Evolutionary conservation across 768 basidiomycete species (phyloP).

Genomic region (Baorangia bicolor): DNA sequence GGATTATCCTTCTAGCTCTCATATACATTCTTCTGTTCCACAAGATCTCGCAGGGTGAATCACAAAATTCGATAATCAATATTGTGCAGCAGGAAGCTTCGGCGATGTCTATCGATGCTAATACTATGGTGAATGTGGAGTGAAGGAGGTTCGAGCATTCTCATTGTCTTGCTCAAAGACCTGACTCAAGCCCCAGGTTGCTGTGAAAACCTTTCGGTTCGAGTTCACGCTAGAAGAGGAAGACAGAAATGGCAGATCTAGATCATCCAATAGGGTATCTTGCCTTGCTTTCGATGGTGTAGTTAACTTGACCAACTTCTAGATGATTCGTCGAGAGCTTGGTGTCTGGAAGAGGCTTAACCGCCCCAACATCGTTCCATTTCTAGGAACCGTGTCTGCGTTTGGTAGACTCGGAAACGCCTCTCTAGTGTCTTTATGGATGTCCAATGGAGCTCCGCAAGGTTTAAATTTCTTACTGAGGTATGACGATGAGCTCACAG

Average conservation of each 20-base stretch:
- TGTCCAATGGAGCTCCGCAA: slow-evolving; percentile 9
- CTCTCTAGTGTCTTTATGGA: slow-evolving; percentile 11
- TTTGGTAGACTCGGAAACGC: slow-evolving; percentile 6
- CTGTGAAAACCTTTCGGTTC: slow-evolving; percentile 12
- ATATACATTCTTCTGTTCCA: not conserved
- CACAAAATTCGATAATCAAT: not conserved
- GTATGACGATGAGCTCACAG: not conserved
- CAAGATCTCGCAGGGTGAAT: slow-evolving; percentile 6
- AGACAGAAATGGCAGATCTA: not conserved
- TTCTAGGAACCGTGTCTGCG: slow-evolving; percentile 5
- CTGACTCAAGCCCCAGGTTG: not conserved
- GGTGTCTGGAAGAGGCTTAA: slow-evolving; percentile 9
- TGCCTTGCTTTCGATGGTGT: not conserved
- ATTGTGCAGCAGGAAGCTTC: slow-evolving; percentile 3
- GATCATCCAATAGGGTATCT: slow-evolving; percentile 1
- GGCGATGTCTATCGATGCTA: slow-evolving; percentile 6
- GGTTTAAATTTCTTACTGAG: slow-evolving; percentile 2
- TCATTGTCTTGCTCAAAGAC: not conserved
- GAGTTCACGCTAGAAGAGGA: not conserved
- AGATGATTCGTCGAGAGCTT: slow-evolving; percentile 16
- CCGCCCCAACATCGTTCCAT: slow-evolving; percentile 14
- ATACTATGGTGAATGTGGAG: not conserved
- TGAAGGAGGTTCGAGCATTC: not conserved
- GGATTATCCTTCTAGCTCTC: not conserved
- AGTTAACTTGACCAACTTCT: not conserved